Evolutionary conservation across 2,329 filamentous ascomycete species (phyloP).

Genomic region (Phaeosphaeriaceae sp.): DNA sequence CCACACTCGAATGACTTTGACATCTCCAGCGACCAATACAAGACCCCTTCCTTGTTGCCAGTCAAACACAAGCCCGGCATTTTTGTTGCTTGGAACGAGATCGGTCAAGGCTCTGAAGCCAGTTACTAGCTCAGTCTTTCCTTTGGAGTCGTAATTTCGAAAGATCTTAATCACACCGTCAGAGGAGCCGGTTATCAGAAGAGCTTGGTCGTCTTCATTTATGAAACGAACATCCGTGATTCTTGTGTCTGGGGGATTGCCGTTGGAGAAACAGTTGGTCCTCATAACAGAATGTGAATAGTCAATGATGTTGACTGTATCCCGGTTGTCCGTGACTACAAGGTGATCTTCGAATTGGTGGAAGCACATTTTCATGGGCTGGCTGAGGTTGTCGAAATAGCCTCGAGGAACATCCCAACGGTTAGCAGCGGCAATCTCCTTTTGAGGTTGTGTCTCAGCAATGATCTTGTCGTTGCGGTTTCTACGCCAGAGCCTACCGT

Average conservation of each 20-base stretch:
- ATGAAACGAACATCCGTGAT: slow-evolving; percentile 97
- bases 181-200: slow-evolving; percentile 92
- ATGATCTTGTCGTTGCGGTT: slow-evolving; percentile 93
- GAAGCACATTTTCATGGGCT: slow-evolving; percentile 91
- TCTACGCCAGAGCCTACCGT: slow-evolving; percentile 89
- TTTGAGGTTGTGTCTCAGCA: slow-evolving; percentile 89
- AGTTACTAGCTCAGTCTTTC: slow-evolving; percentile 82
- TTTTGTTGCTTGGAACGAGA: slow-evolving; percentile 90
- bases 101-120: slow-evolving; percentile 92
- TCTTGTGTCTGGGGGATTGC: slow-evolving; percentile 86
- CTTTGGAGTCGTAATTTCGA: slow-evolving; percentile 82
- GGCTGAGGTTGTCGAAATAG: slow-evolving; percentile 86
- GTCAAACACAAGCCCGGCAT: slow-evolving; percentile 95
- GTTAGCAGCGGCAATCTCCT: slow-evolving; percentile 82
- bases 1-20: slow-evolving; percentile 95
- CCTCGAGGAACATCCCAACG: slow-evolving; percentile 85
- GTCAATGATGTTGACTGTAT: slow-evolving; percentile 90
- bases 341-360: slow-evolving; percentile 98
- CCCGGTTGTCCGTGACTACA: slow-evolving; percentile 89
- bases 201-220: slow-evolving; percentile 96
- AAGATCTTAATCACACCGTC: slow-evolving; percentile 95
- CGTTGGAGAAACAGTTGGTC: slow-evolving; percentile 90
- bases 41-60: slow-evolving; percentile 99
- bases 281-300: slow-evolving; percentile 65
- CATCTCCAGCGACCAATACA: slow-evolving; percentile 93